A percentile compares a stretch with the other conserved stretches of the same genome.
Evolutionary conservation across 202 grass and related monocot species (phyloP).

Genomic region (Cymbopogon flexuosus): DNA sequence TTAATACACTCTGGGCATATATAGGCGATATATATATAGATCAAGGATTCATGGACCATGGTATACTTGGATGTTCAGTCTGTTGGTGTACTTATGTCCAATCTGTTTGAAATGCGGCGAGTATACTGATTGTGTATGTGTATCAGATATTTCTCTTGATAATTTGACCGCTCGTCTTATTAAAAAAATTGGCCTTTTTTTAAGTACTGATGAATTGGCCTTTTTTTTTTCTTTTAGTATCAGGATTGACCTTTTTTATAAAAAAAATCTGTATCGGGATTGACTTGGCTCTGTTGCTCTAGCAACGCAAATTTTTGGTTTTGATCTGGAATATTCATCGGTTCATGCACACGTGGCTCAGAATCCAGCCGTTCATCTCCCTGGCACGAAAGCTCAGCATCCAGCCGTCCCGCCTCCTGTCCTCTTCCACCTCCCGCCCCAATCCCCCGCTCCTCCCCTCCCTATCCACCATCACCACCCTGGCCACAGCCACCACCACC

Average conservation of each 20-base stretch:
- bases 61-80: background rate
- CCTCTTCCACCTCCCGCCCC: background rate
- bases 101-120: background rate
- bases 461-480: slow-evolving; percentile 20
- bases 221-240: no score
- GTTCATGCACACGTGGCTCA: slow-evolving; percentile 6
- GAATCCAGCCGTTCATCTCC: slow-evolving; percentile 31
- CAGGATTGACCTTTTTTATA: no score
- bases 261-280: no score
- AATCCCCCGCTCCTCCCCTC: background rate
- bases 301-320: background rate
- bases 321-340: no score
- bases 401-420: background rate
- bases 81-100: background rate
- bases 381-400: background rate
- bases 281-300: no score
- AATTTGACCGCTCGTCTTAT: background rate
- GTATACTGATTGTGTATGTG: background rate
- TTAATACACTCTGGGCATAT: background rate
- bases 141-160: background rate
- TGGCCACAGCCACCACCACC: background rate
- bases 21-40: background rate
- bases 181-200: no score
- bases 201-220: no score
- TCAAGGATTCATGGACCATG: background rate